Percentiles rank a stretch among this genome's conserved stretches.
Evolutionary conservation across 805 yeast genomes (phyloP).

Genomic region (Sungouiella thailandica): DNA sequence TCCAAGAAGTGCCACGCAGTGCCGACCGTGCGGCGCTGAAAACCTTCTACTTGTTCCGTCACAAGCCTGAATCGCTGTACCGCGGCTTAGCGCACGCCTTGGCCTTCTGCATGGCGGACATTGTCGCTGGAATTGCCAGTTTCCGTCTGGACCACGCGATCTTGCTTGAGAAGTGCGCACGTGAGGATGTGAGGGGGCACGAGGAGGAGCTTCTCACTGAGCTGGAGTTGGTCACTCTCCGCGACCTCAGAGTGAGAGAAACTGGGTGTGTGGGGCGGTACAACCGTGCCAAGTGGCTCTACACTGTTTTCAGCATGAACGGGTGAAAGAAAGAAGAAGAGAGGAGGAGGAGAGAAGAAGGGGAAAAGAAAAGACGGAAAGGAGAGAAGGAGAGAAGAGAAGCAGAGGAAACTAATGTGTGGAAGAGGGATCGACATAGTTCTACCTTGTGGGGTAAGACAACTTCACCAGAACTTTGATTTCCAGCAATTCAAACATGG

Average conservation of each 20-base stretch:
- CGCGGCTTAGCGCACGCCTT: slow-evolving; percentile 37
- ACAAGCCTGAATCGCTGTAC: slow-evolving; percentile 38
- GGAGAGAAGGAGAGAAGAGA: too few relatives aligned
- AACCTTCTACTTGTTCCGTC: slow-evolving; percentile 78
- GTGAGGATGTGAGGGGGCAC: slow-evolving; percentile 86
- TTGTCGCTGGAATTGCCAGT: slow-evolving; percentile 45
- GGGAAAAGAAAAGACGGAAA: too few relatives aligned
- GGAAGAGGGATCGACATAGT: too few relatives aligned
- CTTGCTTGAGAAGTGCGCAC: slow-evolving; percentile 70
- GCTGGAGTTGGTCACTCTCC: slow-evolving; percentile 69
- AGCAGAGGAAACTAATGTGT: too few relatives aligned
- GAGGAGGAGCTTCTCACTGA: slow-evolving; percentile 71
- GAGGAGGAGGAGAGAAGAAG: neutral
- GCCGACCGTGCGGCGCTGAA: slow-evolving; percentile 88
- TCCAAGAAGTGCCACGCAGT: slow-evolving; percentile 91
- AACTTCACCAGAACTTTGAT: too few relatives aligned
- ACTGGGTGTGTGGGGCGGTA: slow-evolving; percentile 49
- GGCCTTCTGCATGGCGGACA: slow-evolving; percentile 48
- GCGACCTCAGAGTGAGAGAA: slow-evolving; percentile 55
- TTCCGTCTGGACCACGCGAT: slow-evolving; percentile 58
- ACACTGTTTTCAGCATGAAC: slow-evolving; percentile 41
- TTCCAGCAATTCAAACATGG: too few relatives aligned
- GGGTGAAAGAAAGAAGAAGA: neutral
- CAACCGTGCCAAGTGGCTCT: slow-evolving; percentile 50
- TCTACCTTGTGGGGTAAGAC: too few relatives aligned